A percentile compares a stretch with the other conserved stretches of the same genome.
Evolutionary conservation across 1,284 basidiomycete genomes (phyloP).

Genomic region (Malassezia cuniculi): DNA sequence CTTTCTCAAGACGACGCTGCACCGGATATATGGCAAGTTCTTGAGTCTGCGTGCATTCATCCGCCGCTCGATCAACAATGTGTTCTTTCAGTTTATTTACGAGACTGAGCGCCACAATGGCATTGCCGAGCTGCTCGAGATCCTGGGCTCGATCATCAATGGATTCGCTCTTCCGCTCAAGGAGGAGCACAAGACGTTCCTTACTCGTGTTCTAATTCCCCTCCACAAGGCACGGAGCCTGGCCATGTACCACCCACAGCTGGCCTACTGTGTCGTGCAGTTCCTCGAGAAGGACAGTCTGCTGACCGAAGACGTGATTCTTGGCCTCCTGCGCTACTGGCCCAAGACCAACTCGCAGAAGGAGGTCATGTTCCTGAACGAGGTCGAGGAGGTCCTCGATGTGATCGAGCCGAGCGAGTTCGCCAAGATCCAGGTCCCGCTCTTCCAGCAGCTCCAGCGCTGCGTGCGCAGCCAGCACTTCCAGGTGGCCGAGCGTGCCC

Average conservation of each 20-base stretch:
- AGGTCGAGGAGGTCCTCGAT: constrained; percentile 96
- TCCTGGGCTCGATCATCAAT: constrained; percentile 98
- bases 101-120: constrained; percentile 98
- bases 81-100: constrained; percentile 98
- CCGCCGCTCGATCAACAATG: constrained; percentile 96
- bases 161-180: constrained; percentile 96
- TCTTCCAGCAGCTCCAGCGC: constrained; percentile 86
- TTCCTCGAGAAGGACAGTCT: constrained; percentile 92
- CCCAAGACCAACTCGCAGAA: constrained; percentile 99
- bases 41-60: constrained; percentile 97
- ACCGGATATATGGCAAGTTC: constrained; percentile 99
- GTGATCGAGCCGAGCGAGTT: constrained; percentile 95
- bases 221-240: constrained; percentile 95
- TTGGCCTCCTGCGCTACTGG: constrained; percentile 91
- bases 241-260: constrained; percentile 90
- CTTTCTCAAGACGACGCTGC: constrained; percentile 96
- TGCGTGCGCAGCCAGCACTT: constrained; percentile 99
- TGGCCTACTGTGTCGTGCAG: constrained; percentile 97
- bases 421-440: constrained; percentile 81
- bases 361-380: constrained; percentile 99
- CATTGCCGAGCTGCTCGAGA: constrained; percentile 94
- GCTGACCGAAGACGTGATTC: constrained; percentile 86
- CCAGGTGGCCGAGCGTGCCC: constrained; percentile 53
- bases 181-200: constrained; percentile 97
- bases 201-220: constrained; percentile 87